A percentile compares a stretch with the other conserved stretches of the same genome.
These are phyloP conservation scores for Spathaspora boniae DNA, from an alignment of 805 yeast genomes.

Conservation along the genomic window DNA sequence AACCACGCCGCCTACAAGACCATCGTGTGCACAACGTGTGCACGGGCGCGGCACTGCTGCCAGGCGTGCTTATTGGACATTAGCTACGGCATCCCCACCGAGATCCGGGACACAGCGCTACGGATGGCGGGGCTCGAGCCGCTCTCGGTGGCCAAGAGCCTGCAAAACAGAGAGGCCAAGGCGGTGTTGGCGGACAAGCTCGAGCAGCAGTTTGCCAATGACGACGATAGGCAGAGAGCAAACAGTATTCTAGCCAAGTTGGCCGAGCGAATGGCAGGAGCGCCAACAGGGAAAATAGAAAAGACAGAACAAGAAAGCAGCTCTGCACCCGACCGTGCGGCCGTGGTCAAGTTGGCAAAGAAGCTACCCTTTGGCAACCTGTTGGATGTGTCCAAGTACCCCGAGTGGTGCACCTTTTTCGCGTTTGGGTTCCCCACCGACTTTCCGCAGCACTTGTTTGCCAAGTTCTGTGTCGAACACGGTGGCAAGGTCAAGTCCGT, in stretches of 20 bases:
- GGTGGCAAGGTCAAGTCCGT: constrained; percentile 51
- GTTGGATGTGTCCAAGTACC: constrained; percentile 40
- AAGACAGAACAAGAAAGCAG: constrained; percentile 17
- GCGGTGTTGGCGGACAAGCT: constrained; percentile 46
- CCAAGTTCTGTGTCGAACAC: constrained; percentile 42
- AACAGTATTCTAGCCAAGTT: constrained; percentile 50
- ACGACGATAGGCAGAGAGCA: constrained; percentile 30
- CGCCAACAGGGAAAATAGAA: constrained; percentile 6
- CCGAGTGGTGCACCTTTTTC: constrained; percentile 55
- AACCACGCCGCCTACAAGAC: constrained; percentile 52
- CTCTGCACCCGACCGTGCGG: constrained; percentile 19
- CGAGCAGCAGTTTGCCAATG: constrained; percentile 44
- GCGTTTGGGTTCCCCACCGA: constrained; percentile 70
- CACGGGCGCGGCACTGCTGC: constrained; percentile 77
- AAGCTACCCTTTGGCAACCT: constrained; percentile 69
- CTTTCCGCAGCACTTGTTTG: constrained; percentile 59
- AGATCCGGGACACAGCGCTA: constrained; percentile 75
- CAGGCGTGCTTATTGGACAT: constrained; percentile 85
- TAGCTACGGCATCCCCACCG: constrained; percentile 74
- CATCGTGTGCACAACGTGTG: constrained; percentile 73
- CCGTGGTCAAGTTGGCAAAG: constrained; percentile 49
- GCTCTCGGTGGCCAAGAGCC: constrained; percentile 15
- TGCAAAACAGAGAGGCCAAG: constrained; percentile 29
- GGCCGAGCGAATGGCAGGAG: constrained; percentile 26
- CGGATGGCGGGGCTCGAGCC: constrained; percentile 57